Base-by-base conservation (phyloP, 805 yeast species). In the Ogataea nonfermentans region DNA sequence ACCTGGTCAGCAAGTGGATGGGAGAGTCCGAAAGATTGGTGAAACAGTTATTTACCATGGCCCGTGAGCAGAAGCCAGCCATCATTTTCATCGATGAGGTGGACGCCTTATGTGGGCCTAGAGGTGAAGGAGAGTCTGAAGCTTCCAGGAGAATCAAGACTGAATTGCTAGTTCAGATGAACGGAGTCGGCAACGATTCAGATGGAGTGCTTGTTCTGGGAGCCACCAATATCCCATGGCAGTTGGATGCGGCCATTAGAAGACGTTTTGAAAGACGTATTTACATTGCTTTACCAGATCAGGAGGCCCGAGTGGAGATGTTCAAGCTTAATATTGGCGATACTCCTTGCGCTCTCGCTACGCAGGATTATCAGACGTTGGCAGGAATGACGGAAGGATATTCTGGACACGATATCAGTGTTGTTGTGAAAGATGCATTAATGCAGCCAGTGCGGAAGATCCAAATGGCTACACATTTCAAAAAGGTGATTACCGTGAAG, bases 171-270 rank as follows among this genome's bases (percentile, higher is more conserved):
- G 98, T 93, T 4, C 99, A 93, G 61, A 93, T 93, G 99, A 93
- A 93, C 63, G 99, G 99, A 53, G 99, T 93, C 11, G 99, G 99
- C 11, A 90, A 88, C 59, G 98, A 93, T 59, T 69, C 96, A 1
- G 73, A 74, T 33, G 99, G 99, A 7, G 97, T 93, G 2, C 69
- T 93, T 24, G 98, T 93, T 0, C 70, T 93, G 37, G 99, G 99
- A 20, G 99, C 99, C 2, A 93, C 99, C 6, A 93, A 93, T 62
- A 93, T 93, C 45, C 99, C 99, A 13, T 93, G 99, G 99, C 97
- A 91, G 67, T 71, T 93, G 51, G 99, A 93, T 63, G 88, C 97
- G 32, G 99, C 99, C 6, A 87, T 93, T 33, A 78, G 99, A 63
- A 81, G 99, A 67, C 81, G 99, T 63, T 93, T 93, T 56, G 99